Evolutionary conservation across 139 green algal species (phyloP).

Genomic region (Coccomyxa sp.): DNA sequence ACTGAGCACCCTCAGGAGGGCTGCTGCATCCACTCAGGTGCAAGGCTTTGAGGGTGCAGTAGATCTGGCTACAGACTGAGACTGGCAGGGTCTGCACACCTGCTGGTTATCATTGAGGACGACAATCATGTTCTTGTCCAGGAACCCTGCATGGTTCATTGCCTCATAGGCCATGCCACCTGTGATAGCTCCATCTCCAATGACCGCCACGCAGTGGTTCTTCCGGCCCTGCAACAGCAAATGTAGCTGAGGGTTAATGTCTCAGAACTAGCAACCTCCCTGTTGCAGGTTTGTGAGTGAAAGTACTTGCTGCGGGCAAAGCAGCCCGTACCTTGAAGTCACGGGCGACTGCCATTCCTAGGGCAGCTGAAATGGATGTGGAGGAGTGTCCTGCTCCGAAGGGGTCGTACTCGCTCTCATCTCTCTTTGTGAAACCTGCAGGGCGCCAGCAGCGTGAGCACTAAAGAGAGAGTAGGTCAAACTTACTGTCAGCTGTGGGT

Average conservation of each 20-base stretch:
- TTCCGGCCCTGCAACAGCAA: slow-evolving; percentile 32
- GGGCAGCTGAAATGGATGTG: slow-evolving; percentile 90
- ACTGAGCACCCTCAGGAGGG: no score
- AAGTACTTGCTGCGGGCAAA: not conserved
- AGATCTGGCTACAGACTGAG: not conserved
- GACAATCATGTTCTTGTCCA: slow-evolving; percentile 99
- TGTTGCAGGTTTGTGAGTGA: not conserved
- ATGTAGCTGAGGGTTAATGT: not conserved
- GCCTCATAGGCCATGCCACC: slow-evolving; percentile 99
- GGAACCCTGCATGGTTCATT: slow-evolving; percentile 99
- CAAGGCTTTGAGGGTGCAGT: no score
- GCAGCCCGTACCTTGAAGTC: slow-evolving; percentile 72
- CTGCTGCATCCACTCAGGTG: no score
- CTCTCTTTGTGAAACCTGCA: slow-evolving; percentile 93
- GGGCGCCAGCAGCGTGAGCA: not conserved
- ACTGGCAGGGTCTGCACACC: slow-evolving; percentile 27
- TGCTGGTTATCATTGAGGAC: slow-evolving; percentile 99
- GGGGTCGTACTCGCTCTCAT: slow-evolving; percentile 92
- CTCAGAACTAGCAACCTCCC: not conserved
- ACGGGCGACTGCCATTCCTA: slow-evolving; percentile 95
- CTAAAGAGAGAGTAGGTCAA: no score
- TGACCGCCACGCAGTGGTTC: slow-evolving; percentile 87
- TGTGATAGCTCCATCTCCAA: slow-evolving; percentile 98
- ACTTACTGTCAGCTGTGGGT: no score
- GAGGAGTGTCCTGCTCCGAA: slow-evolving; percentile 97